Evolutionary conservation across 2,329 filamentous ascomycete genomes (phyloP).

Genomic region (Colletotrichum sp.): DNA sequence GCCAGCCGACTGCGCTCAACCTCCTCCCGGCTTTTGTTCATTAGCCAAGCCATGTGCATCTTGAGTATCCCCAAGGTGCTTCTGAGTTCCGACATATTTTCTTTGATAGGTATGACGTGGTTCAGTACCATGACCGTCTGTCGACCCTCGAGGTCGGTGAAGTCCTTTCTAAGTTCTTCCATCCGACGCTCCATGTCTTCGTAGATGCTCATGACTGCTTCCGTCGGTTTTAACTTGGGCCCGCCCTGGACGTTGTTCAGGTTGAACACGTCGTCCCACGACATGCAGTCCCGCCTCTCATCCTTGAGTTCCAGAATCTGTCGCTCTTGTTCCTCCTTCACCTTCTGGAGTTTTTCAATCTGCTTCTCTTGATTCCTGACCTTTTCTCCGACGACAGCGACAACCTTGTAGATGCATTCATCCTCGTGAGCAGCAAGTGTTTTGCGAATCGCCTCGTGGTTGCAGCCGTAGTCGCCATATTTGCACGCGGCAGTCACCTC

Average conservation of each 20-base stretch:
- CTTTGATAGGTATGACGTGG: constrained; percentile 65
- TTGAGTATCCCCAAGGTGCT: constrained; percentile 62
- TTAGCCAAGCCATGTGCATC: constrained; percentile 65
- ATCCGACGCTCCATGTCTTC: constrained; percentile 39
- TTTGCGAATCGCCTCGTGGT: constrained; percentile 40
- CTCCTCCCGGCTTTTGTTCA: constrained; percentile 57
- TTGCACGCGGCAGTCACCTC: constrained; percentile 47
- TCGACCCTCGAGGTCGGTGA: constrained; percentile 64
- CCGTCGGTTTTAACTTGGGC: constrained; percentile 19
- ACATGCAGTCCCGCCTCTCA: constrained; percentile 17
- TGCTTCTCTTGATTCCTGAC: constrained; percentile 55
- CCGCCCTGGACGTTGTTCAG: constrained; percentile 12
- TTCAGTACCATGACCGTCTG: constrained; percentile 67
- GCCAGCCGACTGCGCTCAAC: constrained; percentile 35
- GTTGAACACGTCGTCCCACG: constrained; percentile 20
- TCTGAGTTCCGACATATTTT: constrained; percentile 65
- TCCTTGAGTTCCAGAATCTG: constrained; percentile 39
- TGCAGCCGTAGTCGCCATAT: constrained; percentile 56
- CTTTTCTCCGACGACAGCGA: constrained; percentile 53
- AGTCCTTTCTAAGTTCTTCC: constrained; percentile 59
- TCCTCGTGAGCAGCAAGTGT: constrained; percentile 49
- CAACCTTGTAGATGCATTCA: constrained; percentile 56
- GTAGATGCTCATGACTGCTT: constrained; percentile 25
- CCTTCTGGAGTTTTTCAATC: constrained; percentile 45
- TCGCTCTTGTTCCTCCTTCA: constrained; percentile 35